These are phyloP conservation scores for Saturnispora besseyi DNA, from an alignment of 805 yeast species.

Conservation along the genomic window DNA sequence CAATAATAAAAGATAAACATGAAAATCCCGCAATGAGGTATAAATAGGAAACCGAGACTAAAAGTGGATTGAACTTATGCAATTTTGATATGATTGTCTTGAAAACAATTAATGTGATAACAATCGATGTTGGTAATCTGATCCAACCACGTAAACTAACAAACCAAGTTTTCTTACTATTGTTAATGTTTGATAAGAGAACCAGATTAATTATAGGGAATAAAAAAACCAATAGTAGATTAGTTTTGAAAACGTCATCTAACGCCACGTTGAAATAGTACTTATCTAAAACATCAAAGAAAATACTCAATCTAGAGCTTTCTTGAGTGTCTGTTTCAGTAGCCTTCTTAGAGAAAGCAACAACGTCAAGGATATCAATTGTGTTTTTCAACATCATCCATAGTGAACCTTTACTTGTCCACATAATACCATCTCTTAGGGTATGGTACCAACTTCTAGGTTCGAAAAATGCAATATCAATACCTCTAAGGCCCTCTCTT, in stretches of 20 bases:
- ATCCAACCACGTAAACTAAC: constrained; percentile 36
- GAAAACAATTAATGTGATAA: constrained; percentile 34
- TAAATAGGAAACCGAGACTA: constrained; percentile 42
- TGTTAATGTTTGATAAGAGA: constrained; percentile 36
- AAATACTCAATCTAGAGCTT: constrained; percentile 40
- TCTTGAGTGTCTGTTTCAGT: constrained; percentile 12
- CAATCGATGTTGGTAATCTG: constrained; percentile 53
- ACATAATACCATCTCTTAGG: constrained; percentile 54
- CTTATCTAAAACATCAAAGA: constrained; percentile 54
- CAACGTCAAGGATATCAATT: constrained; percentile 43
- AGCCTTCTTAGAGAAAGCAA: constrained; percentile 31
- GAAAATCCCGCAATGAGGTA: constrained; percentile 43
- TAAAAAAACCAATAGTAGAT: constrained; percentile 41
- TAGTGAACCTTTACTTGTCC: constrained; percentile 56
- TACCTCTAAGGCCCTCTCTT: constrained; percentile 64
- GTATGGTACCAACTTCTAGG: constrained; percentile 86
- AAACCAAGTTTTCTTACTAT: constrained; percentile 40
- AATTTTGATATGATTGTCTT: constrained; percentile 33
- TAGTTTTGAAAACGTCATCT: constrained; percentile 39
- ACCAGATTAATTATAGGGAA: constrained; percentile 47
- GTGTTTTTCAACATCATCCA: constrained; percentile 80
- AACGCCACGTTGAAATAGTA: constrained; percentile 47
- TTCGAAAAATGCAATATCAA: constrained; percentile 82
- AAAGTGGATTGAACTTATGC: constrained; percentile 35
- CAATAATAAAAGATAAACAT: constrained; percentile 41